Evolutionary conservation across 2,329 filamentous ascomycete species (phyloP).

Genomic region (Scedosporium apiospermum): DNA sequence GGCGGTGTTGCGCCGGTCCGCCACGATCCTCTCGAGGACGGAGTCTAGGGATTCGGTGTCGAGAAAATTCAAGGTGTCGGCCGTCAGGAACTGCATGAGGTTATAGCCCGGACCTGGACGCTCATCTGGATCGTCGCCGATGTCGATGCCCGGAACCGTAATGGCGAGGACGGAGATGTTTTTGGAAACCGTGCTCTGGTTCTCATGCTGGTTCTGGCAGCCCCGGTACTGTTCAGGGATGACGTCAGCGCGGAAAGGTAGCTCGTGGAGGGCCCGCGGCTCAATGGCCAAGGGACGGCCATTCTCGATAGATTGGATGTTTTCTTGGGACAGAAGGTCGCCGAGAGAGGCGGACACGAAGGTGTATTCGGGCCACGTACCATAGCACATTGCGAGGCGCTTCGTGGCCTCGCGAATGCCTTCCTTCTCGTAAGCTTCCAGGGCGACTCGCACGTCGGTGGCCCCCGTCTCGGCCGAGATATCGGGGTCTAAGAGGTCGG

Average conservation of each 20-base stretch:
- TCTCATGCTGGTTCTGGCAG: background rate
- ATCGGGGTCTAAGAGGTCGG: background rate
- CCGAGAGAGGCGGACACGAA: background rate
- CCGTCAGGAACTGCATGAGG: background rate
- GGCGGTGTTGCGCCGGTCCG: background rate
- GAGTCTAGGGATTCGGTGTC: background rate
- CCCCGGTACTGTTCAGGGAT: background rate
- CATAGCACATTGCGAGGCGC: slow-evolving; percentile 3
- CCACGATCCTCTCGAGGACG: background rate
- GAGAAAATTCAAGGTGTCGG: background rate
- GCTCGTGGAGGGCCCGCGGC: background rate
- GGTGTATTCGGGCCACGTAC: background rate
- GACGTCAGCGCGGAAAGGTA: background rate
- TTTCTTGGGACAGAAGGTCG: background rate
- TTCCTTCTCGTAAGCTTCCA: background rate
- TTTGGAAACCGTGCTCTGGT: background rate
- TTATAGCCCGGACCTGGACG: background rate
- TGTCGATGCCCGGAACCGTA: background rate
- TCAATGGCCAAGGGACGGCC: slow-evolving; percentile 2
- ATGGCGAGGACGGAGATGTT: slow-evolving; percentile 1
- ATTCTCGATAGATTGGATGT: background rate
- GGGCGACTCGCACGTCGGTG: background rate
- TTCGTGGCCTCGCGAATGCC: background rate
- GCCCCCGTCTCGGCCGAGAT: background rate
- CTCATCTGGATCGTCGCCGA: background rate